A percentile compares a stretch with the other conserved stretches of the same genome.
Evolutionary conservation across 768 basidiomycete species (phyloP).

Genomic region (Solioccasus polychromus): DNA sequence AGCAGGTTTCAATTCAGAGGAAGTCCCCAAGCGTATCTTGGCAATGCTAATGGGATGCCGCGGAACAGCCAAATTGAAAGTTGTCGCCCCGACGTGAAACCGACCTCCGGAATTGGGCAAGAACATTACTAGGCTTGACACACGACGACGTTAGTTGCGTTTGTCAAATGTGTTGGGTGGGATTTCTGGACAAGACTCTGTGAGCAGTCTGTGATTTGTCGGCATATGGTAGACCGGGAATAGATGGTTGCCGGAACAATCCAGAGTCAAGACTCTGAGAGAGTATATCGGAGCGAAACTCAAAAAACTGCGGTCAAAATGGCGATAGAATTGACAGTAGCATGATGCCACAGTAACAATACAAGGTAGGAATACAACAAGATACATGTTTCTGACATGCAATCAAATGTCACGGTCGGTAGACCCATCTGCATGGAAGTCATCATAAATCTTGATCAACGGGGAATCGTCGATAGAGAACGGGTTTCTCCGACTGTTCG

Average conservation of each 20-base stretch:
- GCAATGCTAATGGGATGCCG: constrained; percentile 40
- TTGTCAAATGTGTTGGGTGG: neutral
- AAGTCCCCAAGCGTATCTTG: constrained; percentile 32
- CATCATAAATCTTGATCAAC: constrained; percentile 3
- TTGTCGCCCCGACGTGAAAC: constrained; percentile 58
- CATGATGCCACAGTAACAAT: neutral
- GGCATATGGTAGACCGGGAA: too few species aligned
- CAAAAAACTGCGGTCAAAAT: neutral
- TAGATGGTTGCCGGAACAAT: too few species aligned
- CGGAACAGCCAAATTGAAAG: constrained; percentile 48
- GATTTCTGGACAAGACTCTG: too few species aligned
- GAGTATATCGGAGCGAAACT: too few species aligned
- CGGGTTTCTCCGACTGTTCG: constrained; percentile 3
- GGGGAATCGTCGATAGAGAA: neutral
- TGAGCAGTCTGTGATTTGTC: too few species aligned
- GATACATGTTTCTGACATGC: neutral
- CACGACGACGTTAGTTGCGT: neutral
- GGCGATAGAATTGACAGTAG: too few species aligned
- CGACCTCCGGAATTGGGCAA: constrained; percentile 43
- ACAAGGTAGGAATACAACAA: constrained; percentile 4
- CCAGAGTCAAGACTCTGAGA: too few species aligned
- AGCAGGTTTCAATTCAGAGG: constrained; percentile 35
- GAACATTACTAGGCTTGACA: constrained; percentile 33
- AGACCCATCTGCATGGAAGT: neutral
- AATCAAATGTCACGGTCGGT: neutral